Evolutionary conservation across 75 land plant genomes (phyloP), one percentile per base, ranked within the genome.

Genomic region (Adiantum capillusveneris): DNA sequence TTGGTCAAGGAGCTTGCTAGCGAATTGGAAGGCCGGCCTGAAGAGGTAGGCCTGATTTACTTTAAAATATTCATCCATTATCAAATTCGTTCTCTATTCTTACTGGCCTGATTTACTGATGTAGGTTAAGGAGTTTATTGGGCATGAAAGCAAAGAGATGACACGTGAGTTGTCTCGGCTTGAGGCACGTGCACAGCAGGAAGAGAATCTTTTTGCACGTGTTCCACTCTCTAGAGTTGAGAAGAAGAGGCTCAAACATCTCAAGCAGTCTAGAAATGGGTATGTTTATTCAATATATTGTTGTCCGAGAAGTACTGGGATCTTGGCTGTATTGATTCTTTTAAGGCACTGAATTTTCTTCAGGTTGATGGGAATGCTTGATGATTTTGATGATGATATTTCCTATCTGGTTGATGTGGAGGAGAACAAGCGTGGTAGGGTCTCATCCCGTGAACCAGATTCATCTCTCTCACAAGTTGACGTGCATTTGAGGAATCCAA

Each of bases 181-280:
- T 51, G 87, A 85, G 46, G 65, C 69, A 34, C 87, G 82, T 64
- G 83, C 66, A 24, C 65, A 69, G 13, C 75, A 69, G 61, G 98
- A 93, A 62, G 98, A 93, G 71, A 87, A 93, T 19, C 69, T 72
- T 1, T 93, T 93, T 60, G 80, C 81, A 42, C 95, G 98, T 79
- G 90, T 85, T 69, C 96, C 96, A 50, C 60, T 89, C 29, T 80
- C 90, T 28, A 88, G 68, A 68, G 64, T 31, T 34, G 98, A 93
- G 56, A 96, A 88, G 39, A 85, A 79, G 79, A 75, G 61, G 55
- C 60, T 71, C 56, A 93, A 85, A 60, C 80, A 81, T 46, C 58
- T 93, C 43, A 79, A 74, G 73, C 72, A 76, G 25, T 76, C 85
- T 59, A 76, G 87, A 63, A 83, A 83, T 63, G 98, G 98, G 98